A percentile compares a stretch with the other conserved stretches of the same genome.
These are phyloP conservation scores for Phytophthora ohioensis DNA, from an alignment of 352 stramenopile species.

Conservation along the genomic window DNA sequence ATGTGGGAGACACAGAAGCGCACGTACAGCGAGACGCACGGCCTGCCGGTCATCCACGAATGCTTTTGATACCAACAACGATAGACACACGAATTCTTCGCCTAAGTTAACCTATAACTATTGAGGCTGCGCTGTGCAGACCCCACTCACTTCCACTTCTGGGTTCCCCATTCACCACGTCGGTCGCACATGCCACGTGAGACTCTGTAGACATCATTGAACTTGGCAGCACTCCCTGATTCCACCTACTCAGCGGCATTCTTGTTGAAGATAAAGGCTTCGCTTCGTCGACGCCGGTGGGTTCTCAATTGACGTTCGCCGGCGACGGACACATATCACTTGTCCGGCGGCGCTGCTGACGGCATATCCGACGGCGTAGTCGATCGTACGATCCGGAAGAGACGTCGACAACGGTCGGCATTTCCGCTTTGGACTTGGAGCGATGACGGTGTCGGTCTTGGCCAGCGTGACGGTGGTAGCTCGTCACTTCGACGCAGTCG, in stretches of 20 bases:
- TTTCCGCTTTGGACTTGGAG: slow-evolving; percentile 11
- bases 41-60: slow-evolving; percentile 34
- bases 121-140: not conserved
- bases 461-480: slow-evolving; percentile 25
- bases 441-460: slow-evolving; percentile 20
- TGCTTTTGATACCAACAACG: not conserved
- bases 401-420: slow-evolving; percentile 14
- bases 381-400: slow-evolving; percentile 23
- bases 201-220: not conserved
- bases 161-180: slow-evolving; percentile 3
- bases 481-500: slow-evolving; percentile 27
- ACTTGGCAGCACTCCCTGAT: slow-evolving; percentile 4
- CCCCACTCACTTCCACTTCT: slow-evolving; percentile 3
- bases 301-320: slow-evolving; percentile 14
- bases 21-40: slow-evolving; percentile 26
- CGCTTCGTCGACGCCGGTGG: not conserved
- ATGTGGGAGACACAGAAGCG: slow-evolving; percentile 69
- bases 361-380: slow-evolving; percentile 26
- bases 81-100: slow-evolving; percentile 1
- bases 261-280: slow-evolving; percentile 1
- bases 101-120: slow-evolving; percentile 30
- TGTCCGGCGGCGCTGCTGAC: slow-evolving; percentile 17
- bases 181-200: not conserved
- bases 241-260: not conserved
- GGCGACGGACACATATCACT: slow-evolving; percentile 1